A percentile compares a stretch with the other conserved stretches of the same genome.
Conservation (phyloP, 2,329 filamentous ascomycete species). For the Emmonsia crescens region DNA sequence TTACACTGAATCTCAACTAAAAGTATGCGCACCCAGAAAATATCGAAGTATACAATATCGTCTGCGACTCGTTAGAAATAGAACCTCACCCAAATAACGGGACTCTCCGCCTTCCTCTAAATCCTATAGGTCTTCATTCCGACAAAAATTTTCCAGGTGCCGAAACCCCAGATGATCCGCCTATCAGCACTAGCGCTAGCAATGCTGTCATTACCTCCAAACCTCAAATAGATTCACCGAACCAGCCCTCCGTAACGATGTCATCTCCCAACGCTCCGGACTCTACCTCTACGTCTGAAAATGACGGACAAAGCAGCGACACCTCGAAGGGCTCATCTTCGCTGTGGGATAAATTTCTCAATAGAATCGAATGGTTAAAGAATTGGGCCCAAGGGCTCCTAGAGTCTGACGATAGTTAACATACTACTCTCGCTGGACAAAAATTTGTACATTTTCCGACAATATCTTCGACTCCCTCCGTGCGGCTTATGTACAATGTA, state of each 20-base stretch:
- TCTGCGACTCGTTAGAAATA: conserved; percentile 78
- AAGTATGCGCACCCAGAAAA: conserved; percentile 53
- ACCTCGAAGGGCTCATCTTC: conserved; percentile 15
- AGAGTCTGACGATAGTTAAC: background rate
- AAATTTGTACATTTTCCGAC: background rate
- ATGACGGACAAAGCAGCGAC: conserved; percentile 11
- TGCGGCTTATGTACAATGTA: background rate
- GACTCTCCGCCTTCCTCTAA: conserved; percentile 50
- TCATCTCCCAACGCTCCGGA: background rate
- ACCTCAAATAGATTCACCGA: background rate
- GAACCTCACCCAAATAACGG: conserved; percentile 73
- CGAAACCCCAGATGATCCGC: conserved; percentile 26
- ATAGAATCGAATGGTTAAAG: conserved; percentile 26
- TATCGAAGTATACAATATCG: conserved; percentile 84
- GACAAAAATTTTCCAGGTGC: conserved; percentile 25
- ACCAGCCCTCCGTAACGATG: background rate
- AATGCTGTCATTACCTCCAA: conserved; percentile 6
- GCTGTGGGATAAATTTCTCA: conserved; percentile 27
- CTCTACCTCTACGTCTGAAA: background rate
- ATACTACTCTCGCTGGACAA: background rate
- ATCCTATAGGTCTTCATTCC: conserved; percentile 35
- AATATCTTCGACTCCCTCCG: background rate
- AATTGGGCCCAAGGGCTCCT: conserved; percentile 25
- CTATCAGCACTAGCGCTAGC: conserved; percentile 9
- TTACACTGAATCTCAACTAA: conserved; percentile 4